Base-by-base conservation (phyloP, 176 grass and related monocot species). In the Avena eriantha region DNA sequence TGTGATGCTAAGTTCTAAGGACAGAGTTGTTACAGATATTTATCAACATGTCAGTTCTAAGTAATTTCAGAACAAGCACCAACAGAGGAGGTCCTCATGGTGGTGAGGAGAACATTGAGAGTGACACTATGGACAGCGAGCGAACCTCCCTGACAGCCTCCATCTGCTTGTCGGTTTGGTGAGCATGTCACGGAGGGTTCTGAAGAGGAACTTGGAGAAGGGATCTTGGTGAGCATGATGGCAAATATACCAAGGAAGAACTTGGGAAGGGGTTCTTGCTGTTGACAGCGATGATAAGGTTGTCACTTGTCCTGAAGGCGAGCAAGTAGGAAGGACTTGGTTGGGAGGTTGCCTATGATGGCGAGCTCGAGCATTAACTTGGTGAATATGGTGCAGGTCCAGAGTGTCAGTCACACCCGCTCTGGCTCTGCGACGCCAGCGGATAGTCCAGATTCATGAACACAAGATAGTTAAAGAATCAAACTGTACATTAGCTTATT, bases 21-120 rank as follows among this genome's bases (percentile, higher is more conserved):
- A 69, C 21, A 72, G 69, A 72, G 69, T 12, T 72, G 41, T 73
- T 73, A 73, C 41, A 73, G 70, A 73, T 73, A 73, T 47, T 47
- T 73, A 48, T 72, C 69, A 72, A 72, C 70, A 24, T 47, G 43
- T 46, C 39, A 47, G 41, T 21, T 23, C 41, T 73, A 47, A 73
- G 10, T 73, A 45, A 22, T 73, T 47, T 73, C 23, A 73, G 10
- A 73, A 47, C 12, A 21, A 47, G 11, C 69, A 23, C 69, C 69
- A 73, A 5, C 21, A 11, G 21, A 47, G 69, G 41, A 73, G 24
- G 21, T 73, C 69, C 69, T 47, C 11, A 47, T 41, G 69, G 41
- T 5, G 69, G 43, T 11, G 69, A 73, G 69, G 21, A 21, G 21
- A 41, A 73, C 5, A 41, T 73, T 73, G 21, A 47, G 41, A 73